Evolutionary conservation across 257 asterid species (phyloP).

Genomic region (Echium plantagineum): DNA sequence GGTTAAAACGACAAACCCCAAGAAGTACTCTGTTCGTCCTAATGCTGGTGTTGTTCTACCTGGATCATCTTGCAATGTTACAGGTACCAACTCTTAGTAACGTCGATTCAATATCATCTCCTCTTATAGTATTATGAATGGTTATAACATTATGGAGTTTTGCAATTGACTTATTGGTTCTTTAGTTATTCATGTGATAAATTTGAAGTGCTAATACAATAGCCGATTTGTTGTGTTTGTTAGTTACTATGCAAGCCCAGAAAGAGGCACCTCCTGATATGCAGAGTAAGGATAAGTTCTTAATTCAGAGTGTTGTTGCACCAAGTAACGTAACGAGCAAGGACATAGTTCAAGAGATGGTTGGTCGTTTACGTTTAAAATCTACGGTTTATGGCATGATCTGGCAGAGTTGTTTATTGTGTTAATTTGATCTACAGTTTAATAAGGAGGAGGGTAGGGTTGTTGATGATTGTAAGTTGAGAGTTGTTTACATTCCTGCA

Average conservation of each 20-base stretch:
- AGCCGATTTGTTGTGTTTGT: not conserved
- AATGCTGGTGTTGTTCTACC: constrained; percentile 73
- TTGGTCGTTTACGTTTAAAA: constrained; percentile 18
- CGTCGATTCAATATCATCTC: not conserved
- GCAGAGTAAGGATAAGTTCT: constrained; percentile 83
- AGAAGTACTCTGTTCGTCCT: constrained; percentile 73
- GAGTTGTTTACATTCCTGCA: constrained; percentile 73
- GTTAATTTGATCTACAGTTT: constrained; percentile 31
- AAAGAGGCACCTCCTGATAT: constrained; percentile 72
- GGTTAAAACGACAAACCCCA: constrained; percentile 87
- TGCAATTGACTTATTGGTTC: constrained; percentile 6
- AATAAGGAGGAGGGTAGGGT: constrained; percentile 51
- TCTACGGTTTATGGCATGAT: not conserved
- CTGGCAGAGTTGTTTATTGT: not conserved
- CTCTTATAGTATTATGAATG: not conserved
- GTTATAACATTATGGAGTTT: not conserved
- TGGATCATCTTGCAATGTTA: constrained; percentile 55
- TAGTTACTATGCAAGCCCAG: constrained; percentile 65
- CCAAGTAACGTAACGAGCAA: constrained; percentile 45
- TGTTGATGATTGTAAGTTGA: constrained; percentile 56
- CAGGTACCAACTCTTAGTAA: constrained; percentile 30
- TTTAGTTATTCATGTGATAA: not conserved
- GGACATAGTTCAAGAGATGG: constrained; percentile 58
- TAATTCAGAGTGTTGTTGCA: constrained; percentile 69
- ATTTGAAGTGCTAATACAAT: not conserved